Base-by-base conservation (phyloP, 2,329 filamentous ascomycete species). In the Endoconidiophora polonica region DNA sequence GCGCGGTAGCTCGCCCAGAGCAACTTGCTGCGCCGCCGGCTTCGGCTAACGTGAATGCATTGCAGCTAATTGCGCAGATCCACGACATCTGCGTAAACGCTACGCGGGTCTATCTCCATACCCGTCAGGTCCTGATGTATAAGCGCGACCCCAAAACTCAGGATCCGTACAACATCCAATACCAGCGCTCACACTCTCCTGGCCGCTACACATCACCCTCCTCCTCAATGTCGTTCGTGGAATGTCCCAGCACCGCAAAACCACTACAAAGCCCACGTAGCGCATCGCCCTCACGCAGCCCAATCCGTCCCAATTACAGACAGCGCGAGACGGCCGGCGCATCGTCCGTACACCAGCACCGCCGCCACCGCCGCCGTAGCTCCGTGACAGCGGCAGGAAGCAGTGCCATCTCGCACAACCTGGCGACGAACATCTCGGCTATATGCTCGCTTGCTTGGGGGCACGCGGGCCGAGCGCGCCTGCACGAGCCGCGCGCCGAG, bases 381-480 rank as follows among this genome's bases (percentile, higher is more conserved):
- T 43, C 23, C 29, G 42, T 6, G 5, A 14, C 36, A 29, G 20
- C 43, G 57, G 2, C 26, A 46, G 7, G 33, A 7, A 33, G 12
- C 29, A 33, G 29, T n/a, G 9, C 49, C 57, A 3, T 61, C 55
- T 14, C 58, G 7, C 42, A 49, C 20, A 50, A 53, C 14, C 26
- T 65, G 1, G 56, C 62, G 14, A 54, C 57, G 33, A 64, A 64
- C 52, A 50, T 58, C 16, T 60, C 57, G 36, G 52, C 44, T 36
- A 62, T 65, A 36, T 62, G 60, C 55, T 56, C 54, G 37, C 55
- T 60, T 52, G 45, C 63, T 3, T 64, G 61, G 62, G 54, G 53
- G 9, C 58, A 58, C 14, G 58, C 61, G 22, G 57, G 57, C 42
- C 57, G 58, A n/a, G 58, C 61, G 38, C 56, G 62, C 6, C 53